These are phyloP conservation scores for Handroanthus guayacan DNA, from an alignment of 257 asterid species.

Conservation along the genomic window DNA sequence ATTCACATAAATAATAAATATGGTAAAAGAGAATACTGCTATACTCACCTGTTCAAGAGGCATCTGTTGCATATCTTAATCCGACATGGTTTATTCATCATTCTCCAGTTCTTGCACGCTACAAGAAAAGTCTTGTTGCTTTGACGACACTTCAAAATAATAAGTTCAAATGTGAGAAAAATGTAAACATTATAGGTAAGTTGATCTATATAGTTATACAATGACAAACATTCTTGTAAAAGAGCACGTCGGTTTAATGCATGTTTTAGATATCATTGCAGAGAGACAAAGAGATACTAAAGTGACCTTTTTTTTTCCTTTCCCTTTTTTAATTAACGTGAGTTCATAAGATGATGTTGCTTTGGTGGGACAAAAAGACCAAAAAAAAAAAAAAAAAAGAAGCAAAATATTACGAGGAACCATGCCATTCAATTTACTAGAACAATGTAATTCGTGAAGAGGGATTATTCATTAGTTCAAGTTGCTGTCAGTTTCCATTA, in stretches of 20 bases:
- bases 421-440: too few relatives aligned
- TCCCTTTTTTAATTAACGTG: too few relatives aligned
- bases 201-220: neutral
- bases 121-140: slow-evolving; percentile 67
- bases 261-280: too few relatives aligned
- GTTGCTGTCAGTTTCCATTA: too few relatives aligned
- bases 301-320: too few relatives aligned
- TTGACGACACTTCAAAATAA: slow-evolving; percentile 82
- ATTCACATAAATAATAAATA: slow-evolving; percentile 11
- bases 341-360: too few relatives aligned
- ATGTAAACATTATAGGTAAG: slow-evolving; percentile 8
- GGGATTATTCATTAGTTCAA: too few relatives aligned
- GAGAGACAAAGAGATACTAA: too few relatives aligned
- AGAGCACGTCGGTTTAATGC: neutral
- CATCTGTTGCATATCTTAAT: slow-evolving; percentile 73
- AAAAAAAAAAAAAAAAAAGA: too few relatives aligned
- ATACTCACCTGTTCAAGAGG: slow-evolving; percentile 77
- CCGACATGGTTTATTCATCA: slow-evolving; percentile 63
- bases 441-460: too few relatives aligned
- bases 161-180: slow-evolving; percentile 25
- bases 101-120: slow-evolving; percentile 62
- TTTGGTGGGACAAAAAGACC: too few relatives aligned
- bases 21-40: neutral
- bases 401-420: too few relatives aligned
- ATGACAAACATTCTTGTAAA: neutral